Evolutionary conservation across 2,329 filamentous ascomycete genomes (phyloP), one percentile per base, ranked within the genome.

Genomic region (Colletotrichum echinochloae): DNA sequence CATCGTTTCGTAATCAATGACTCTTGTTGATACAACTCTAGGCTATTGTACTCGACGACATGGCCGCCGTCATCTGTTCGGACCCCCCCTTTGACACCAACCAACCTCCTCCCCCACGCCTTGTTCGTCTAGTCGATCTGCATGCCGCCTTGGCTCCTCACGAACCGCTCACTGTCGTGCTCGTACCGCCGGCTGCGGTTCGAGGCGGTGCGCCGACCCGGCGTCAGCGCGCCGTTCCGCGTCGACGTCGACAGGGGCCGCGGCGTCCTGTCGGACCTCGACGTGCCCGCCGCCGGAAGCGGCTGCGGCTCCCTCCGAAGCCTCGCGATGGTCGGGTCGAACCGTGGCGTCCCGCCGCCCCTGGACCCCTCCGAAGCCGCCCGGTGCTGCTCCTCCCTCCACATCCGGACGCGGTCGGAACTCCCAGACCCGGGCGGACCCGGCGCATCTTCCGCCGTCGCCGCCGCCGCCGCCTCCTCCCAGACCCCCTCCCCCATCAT

Each of bases 171-270:
- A 6, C 54, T 56, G 14, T 56, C 35, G 14, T 28, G 54, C n/a
- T 56, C 54, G 54, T 56, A 56, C 3, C 7, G 14, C 1, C 54
- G 54, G 54, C 54, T 56, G n/a, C 54, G 54, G 14, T 56, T 56
- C n/a, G 54, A 56, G n/a, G 54, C 54, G 7, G 54, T 56, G 20
- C 54, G 54, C n/a, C 54, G 33, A 9, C 33, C 33, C 8, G 54
- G n/a, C 11, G n/a, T 56, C 54, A 39, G 20, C 11, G 54, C 35
- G 1, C n/a, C 16, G 16, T 37, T 26, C 14, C 54, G 54, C 35
- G 33, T 56, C 12, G 33, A 35, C 12, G 33, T 26, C 9, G 52
- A 56, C 33, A 37, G 4, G 3, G 33, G 33, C 6, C 33, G 20
- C 16, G n/a, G 14, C 54, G 54, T 39, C 23, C 8, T 39, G 3